These are phyloP conservation scores for Citrus trifoliata DNA, from an alignment of 345 rosid species.

Conservation along the genomic window DNA sequence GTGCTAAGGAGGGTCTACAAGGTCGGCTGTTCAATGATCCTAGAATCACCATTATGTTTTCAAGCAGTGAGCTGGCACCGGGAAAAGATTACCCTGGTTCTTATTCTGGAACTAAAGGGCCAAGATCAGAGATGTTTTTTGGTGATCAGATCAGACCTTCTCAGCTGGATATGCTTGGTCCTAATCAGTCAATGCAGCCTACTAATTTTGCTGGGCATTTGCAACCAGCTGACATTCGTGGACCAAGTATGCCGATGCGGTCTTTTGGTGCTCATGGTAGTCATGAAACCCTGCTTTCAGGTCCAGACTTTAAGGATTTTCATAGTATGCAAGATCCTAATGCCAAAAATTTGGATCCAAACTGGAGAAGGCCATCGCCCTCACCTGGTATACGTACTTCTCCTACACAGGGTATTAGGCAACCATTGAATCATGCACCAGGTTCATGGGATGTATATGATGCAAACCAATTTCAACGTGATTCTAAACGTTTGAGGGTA, in stretches of 20 bases:
- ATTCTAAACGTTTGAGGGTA: slow-evolving; percentile 64
- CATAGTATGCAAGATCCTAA: slow-evolving; percentile 34
- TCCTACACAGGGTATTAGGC: slow-evolving; percentile 54
- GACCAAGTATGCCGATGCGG: slow-evolving; percentile 33
- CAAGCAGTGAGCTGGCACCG: slow-evolving; percentile 64
- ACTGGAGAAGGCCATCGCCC: slow-evolving; percentile 73
- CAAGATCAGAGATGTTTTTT: slow-evolving; percentile 49
- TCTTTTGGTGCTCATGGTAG: slow-evolving; percentile 51
- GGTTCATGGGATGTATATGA: slow-evolving; percentile 81
- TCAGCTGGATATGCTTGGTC: slow-evolving; percentile 46
- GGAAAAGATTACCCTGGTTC: slow-evolving; percentile 51
- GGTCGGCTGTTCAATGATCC: slow-evolving; percentile 92
- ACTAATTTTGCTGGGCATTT: slow-evolving; percentile 32
- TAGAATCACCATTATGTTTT: slow-evolving; percentile 81
- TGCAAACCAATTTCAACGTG: slow-evolving; percentile 53
- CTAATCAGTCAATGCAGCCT: slow-evolving; percentile 34
- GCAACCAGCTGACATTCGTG: slow-evolving; percentile 35
- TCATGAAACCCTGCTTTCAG: slow-evolving; percentile 44
- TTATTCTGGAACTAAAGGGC: slow-evolving; percentile 51
- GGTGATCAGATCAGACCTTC: slow-evolving; percentile 45
- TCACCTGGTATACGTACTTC: slow-evolving; percentile 52
- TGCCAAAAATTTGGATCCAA: slow-evolving; percentile 32
- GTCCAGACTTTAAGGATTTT: slow-evolving; percentile 50
- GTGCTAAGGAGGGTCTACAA: slow-evolving; percentile 91
- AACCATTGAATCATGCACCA: slow-evolving; percentile 41